phyloP scores from a whole-genome alignment of 2,329 filamentous ascomycete genomes.

The Fusarium austroafricanum region DNA sequence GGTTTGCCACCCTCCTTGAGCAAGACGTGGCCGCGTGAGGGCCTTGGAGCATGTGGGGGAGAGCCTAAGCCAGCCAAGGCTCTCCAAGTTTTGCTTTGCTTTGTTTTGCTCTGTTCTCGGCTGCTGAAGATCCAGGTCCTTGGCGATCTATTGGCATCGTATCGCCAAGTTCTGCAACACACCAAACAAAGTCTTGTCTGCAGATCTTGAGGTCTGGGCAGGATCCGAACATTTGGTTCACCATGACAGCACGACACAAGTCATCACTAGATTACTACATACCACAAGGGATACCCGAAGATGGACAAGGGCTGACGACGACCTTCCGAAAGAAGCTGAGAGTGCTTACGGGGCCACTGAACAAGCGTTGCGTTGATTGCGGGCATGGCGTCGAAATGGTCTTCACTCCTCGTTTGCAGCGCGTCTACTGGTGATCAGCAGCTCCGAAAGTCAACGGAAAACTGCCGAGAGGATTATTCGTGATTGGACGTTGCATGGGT shows the following conservation, averaged over 20 bases:
- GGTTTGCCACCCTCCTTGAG: conserved; percentile 9
- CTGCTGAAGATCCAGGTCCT: conserved; percentile 1
- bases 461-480: conserved; percentile 15
- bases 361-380: conserved; percentile 10
- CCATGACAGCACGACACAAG: conserved; percentile 9
- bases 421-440: conserved; percentile 10
- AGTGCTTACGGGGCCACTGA: conserved; percentile 22
- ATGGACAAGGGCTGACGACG: conserved; percentile 21
- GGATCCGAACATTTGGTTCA: conserved; percentile 20
- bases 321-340: conserved; percentile 44
- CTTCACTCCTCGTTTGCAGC: conserved; percentile 22
- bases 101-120: not conserved
- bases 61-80: conserved; percentile 2
- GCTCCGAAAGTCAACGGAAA: conserved; percentile 3
- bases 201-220: conserved; percentile 41
- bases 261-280: not conserved
- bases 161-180: conserved; percentile 36
- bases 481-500: not conserved
- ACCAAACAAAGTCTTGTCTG: conserved; percentile 15
- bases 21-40: not conserved
- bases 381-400: conserved; percentile 27
- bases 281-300: not conserved
- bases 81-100: conserved; percentile 2
- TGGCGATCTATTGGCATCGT: conserved; percentile 34
- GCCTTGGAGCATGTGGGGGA: conserved; percentile 25